These are phyloP conservation scores for Tolypocladium sp. DNA, from an alignment of 2,329 filamentous ascomycete genomes.

Conservation along the genomic window DNA sequence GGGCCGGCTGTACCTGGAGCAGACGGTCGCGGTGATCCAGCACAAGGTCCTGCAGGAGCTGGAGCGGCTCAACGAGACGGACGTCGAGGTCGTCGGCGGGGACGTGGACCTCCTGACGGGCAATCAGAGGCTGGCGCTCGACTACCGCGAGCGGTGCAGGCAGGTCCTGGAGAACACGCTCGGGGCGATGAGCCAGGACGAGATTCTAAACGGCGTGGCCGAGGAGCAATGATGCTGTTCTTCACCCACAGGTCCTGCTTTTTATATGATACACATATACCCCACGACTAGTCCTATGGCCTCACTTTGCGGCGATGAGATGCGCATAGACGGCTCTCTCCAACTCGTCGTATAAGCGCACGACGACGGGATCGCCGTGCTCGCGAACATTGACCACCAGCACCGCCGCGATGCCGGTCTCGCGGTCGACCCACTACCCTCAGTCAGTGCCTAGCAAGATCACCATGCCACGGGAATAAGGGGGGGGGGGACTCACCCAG, in stretches of 20 bases:
- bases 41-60: slow-evolving; percentile 33
- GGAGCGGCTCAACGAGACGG: slow-evolving; percentile 35
- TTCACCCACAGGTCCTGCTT: too few species aligned
- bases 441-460: neutral
- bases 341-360: slow-evolving; percentile 27
- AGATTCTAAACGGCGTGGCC: slow-evolving; percentile 11
- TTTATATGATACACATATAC: neutral
- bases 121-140: slow-evolving; percentile 38
- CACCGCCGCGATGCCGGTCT: slow-evolving; percentile 28
- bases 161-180: slow-evolving; percentile 37
- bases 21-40: slow-evolving; percentile 30
- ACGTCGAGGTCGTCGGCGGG: slow-evolving; percentile 31
- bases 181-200: slow-evolving; percentile 24
- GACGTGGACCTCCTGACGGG: slow-evolving; percentile 25
- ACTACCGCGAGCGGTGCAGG: slow-evolving; percentile 40
- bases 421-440: slow-evolving; percentile 25
- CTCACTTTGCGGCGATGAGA: neutral
- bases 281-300: neutral
- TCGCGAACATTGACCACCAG: slow-evolving; percentile 29
- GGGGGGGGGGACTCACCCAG: slow-evolving; percentile 24
- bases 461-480: neutral
- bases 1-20: slow-evolving; percentile 18
- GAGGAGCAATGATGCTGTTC: neutral
- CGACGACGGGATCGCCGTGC: slow-evolving; percentile 24
- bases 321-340: slow-evolving; percentile 26